These are phyloP conservation scores for Xylaria cubensis DNA, from an alignment of 495 filamentous ascomycete species.

Conservation along the genomic window DNA sequence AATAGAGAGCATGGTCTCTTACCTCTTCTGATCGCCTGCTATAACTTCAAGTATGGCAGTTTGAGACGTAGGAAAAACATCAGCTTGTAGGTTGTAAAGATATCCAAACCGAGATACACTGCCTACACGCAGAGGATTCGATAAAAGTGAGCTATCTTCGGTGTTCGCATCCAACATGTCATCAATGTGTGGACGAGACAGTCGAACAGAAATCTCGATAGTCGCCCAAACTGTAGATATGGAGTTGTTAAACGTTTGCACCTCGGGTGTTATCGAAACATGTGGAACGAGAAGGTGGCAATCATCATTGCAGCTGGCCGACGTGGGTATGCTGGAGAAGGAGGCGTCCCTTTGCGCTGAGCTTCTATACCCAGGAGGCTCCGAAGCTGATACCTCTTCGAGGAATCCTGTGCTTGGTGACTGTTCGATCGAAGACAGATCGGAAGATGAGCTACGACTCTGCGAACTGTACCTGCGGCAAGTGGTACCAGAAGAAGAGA, in stretches of 20 bases:
- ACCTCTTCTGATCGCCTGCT: constrained; percentile 35
- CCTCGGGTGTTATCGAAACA: constrained; percentile 58
- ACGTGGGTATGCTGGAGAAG: constrained; percentile 6
- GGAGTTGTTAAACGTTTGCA: constrained; percentile 49
- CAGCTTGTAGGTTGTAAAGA: constrained; percentile 49
- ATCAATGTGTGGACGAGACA: constrained; percentile 33
- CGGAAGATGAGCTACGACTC: constrained; percentile 30
- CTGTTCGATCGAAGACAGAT: constrained; percentile 30
- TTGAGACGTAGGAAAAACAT: constrained; percentile 41
- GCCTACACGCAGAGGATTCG: constrained; percentile 21
- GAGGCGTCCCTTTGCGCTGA: constrained; percentile 5
- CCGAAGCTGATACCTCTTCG: constrained; percentile 4
- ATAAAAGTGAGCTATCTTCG: constrained; percentile 14
- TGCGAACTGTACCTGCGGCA: constrained; percentile 22
- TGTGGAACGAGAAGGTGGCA: constrained; percentile 48
- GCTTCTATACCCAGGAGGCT: constrained; percentile 18
- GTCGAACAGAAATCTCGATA: constrained; percentile 52
- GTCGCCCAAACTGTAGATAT: constrained; percentile 52
- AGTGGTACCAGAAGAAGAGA: constrained; percentile 32
- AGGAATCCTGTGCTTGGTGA: constrained; percentile 14
- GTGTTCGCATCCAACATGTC: constrained; percentile 18
- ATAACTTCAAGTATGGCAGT: constrained; percentile 48
- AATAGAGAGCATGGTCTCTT: background rate
- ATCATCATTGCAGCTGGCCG: constrained; percentile 31
- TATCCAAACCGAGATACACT: constrained; percentile 46